Base-by-base conservation (phyloP, 495 filamentous ascomycete genomes). In the Amphirosellinia nigrospora region DNA sequence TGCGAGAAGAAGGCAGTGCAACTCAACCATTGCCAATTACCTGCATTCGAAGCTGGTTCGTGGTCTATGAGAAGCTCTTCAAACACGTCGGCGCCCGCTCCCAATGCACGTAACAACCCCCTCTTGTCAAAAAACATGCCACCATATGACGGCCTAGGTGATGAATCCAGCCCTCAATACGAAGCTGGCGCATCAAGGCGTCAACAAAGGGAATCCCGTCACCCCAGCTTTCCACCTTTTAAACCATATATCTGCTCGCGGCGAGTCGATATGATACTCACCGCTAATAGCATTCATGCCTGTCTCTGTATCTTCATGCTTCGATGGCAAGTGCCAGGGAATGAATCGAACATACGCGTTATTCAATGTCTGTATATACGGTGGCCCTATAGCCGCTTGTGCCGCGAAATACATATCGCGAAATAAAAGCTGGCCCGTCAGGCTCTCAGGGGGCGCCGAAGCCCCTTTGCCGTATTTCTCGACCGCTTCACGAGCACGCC, bases 361-460 rank as follows among this genome's bases (percentile, higher is more conserved):
- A 28, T 85, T 84, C 39, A 84, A 72, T 3, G 87, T 90, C 64
- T 87, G 87, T 5, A 36, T 80, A 71, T 89, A 92, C 0, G 79
- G 65, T 58, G 84, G 81, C 4, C 90, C 90, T 3, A 92, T 79
- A 0, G 83, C 81, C 2, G 90, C 88, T 74, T 93, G 90, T 0
- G 91, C 91, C 39, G 82, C 90, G 68, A 93, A 92, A 79, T 92
- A 93, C 90, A 92, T 93, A 67, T 93, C 91, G 0, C 91, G 82
- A 74, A 93, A 93, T 0, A 91, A 82, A 2, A 92, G 79, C 72
- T 93, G 91, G 16, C 90, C 90, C 3, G 85, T 88, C 4, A 93
- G 76, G 61, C 87, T 90, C 1, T 85, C 87, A 0, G 90, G 90
- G 0, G 88, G 84, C 11, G 81, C 73, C 1, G 86, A 83, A 7